phyloP scores from a whole-genome alignment of 1,284 basidiomycete genomes.

The Ceratobasidium sp. region DNA sequence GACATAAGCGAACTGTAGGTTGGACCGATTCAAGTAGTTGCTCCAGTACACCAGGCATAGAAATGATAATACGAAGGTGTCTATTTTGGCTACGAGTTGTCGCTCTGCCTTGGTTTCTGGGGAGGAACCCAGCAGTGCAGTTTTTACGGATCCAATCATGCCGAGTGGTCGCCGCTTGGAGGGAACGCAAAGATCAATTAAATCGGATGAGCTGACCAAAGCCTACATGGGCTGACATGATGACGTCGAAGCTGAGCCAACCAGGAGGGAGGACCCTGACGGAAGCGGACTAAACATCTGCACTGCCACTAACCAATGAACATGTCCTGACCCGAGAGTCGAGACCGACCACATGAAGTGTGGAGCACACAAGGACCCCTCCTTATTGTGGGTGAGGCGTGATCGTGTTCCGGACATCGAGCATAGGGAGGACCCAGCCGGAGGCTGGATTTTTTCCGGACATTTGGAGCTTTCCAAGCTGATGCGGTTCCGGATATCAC shows the following conservation, averaged over 20 bases:
- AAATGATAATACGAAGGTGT: conserved; percentile 38
- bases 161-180: neutral
- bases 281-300: neutral
- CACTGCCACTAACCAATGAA: too few relatives aligned
- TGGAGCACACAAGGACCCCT: too few relatives aligned
- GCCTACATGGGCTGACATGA: neutral
- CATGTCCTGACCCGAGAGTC: too few relatives aligned
- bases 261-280: neutral
- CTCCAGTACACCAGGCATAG: conserved; percentile 41
- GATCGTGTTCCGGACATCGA: too few relatives aligned
- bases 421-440: too few relatives aligned
- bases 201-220: neutral
- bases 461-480: too few relatives aligned
- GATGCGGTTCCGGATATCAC: too few relatives aligned
- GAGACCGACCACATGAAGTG: too few relatives aligned
- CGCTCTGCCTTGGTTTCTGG: conserved; percentile 34
- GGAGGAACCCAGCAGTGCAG: conserved; percentile 15
- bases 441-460: too few relatives aligned
- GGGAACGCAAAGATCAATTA: too few relatives aligned
- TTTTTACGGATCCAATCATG: conserved; percentile 15
- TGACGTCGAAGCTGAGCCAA: neutral
- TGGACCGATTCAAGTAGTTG: conserved; percentile 40
- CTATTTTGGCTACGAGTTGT: conserved; percentile 36
- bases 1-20: conserved; percentile 44
- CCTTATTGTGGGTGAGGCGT: too few relatives aligned